Conservation (phyloP, 2,329 filamentous ascomycete species). For the Epichloe sibirici region DNA sequence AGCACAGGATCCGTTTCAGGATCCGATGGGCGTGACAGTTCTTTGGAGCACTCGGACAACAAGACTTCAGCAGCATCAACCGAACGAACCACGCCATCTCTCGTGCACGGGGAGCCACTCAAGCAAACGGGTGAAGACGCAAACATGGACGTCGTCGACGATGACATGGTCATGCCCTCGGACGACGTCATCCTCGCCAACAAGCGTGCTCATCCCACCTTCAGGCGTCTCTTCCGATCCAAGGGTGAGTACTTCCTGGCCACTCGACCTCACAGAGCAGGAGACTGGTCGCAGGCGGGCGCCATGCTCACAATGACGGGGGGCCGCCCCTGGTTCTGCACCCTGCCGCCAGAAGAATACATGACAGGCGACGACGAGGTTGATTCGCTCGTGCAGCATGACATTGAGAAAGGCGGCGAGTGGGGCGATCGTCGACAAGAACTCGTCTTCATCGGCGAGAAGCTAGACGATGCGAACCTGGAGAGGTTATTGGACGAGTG, state of each 20-base stretch:
- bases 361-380: conserved; percentile 34
- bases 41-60: conserved; percentile 10
- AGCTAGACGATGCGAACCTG: conserved; percentile 40
- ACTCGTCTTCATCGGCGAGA: conserved; percentile 61
- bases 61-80: conserved; percentile 13
- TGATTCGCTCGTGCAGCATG: conserved; percentile 34
- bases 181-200: conserved; percentile 38
- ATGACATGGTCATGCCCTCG: conserved; percentile 19
- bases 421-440: conserved; percentile 64
- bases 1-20: neutral
- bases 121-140: neutral
- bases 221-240: conserved; percentile 46
- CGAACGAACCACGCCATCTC: conserved; percentile 13
- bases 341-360: conserved; percentile 39
- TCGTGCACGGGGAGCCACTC: neutral
- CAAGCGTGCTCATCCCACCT: conserved; percentile 40
- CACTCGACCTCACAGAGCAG: conserved; percentile 40
- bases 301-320: conserved; percentile 50
- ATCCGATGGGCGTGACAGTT: conserved; percentile 3
- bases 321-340: conserved; percentile 48
- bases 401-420: conserved; percentile 40
- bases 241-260: conserved; percentile 51
- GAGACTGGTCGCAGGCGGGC: conserved; percentile 53
- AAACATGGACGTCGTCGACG: conserved; percentile 10
- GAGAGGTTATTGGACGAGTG: conserved; percentile 45